phyloP scores from a whole-genome alignment of 1,284 basidiomycete genomes.

The Puccinia horiana region DNA sequence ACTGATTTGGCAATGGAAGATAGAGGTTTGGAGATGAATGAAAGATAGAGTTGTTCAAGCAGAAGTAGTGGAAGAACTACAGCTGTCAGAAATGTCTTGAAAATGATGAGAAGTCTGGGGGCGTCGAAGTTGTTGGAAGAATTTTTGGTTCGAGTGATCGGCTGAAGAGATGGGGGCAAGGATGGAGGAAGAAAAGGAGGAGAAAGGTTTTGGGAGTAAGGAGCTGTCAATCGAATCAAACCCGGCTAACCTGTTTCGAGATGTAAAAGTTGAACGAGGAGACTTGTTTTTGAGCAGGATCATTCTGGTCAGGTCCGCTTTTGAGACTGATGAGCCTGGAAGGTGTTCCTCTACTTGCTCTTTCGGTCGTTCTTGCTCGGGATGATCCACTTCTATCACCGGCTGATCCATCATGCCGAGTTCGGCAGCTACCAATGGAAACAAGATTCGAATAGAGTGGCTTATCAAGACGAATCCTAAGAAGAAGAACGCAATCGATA shows the following conservation, averaged over 20 bases:
- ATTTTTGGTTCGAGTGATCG: neutral
- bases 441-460: neutral
- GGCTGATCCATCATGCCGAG: neutral
- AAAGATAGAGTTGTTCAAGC: neutral
- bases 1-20: neutral
- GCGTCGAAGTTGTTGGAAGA: neutral
- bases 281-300: neutral
- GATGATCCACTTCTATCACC: neutral
- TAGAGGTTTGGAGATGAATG: neutral
- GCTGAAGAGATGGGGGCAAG: neutral
- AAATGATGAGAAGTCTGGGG: neutral
- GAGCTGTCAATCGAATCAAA: neutral
- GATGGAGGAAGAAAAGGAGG: neutral
- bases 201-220: neutral
- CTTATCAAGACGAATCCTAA: constrained; percentile 11
- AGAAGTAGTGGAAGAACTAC: constrained; percentile 14
- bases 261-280: neutral
- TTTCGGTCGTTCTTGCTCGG: too few relatives aligned
- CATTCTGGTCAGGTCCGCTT: constrained; percentile 9
- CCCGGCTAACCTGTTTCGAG: too few relatives aligned
- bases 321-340: neutral
- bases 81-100: neutral
- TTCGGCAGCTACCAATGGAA: neutral
- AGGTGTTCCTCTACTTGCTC: neutral
- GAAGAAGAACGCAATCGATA: constrained; percentile 4